A percentile compares a stretch with the other conserved stretches of the same genome.
phyloP scores from a whole-genome alignment of 2,329 filamentous ascomycete genomes.

The Trichophyton rubrum region DNA sequence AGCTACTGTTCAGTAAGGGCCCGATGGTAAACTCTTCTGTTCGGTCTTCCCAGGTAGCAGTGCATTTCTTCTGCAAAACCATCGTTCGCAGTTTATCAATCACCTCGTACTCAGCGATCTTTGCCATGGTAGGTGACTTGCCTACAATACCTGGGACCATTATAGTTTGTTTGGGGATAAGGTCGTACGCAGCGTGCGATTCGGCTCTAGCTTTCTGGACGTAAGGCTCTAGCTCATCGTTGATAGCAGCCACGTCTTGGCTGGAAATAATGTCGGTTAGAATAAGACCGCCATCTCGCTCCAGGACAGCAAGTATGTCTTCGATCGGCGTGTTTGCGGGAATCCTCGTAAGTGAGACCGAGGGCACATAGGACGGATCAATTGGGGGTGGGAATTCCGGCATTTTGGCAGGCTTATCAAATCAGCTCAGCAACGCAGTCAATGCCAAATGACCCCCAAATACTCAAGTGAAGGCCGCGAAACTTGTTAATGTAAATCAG shows the following conservation, averaged over 20 bases:
- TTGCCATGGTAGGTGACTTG: constrained; percentile 1
- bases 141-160: constrained; percentile 1
- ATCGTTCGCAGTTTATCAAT: constrained; percentile 1
- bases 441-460: background rate
- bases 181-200: constrained; percentile 1
- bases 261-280: background rate
- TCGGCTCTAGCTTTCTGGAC: background rate
- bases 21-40: background rate
- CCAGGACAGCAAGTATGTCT: background rate
- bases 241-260: background rate
- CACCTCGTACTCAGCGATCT: background rate
- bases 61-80: background rate
- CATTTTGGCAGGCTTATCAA: background rate
- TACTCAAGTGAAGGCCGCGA: background rate
- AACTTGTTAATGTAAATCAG: background rate
- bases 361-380: background rate
- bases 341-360: background rate
- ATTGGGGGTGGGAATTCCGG: constrained; percentile 2
- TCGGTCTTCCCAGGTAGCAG: constrained; percentile 2
- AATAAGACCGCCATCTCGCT: constrained; percentile 1
- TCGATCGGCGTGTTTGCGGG: background rate
- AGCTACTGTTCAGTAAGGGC: background rate
- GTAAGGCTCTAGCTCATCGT: background rate
- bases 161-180: constrained; percentile 2
- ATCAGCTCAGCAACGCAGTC: background rate